Conservation (phyloP, 2,329 filamentous ascomycete genomes). For the Hypocrella siamensis region DNA sequence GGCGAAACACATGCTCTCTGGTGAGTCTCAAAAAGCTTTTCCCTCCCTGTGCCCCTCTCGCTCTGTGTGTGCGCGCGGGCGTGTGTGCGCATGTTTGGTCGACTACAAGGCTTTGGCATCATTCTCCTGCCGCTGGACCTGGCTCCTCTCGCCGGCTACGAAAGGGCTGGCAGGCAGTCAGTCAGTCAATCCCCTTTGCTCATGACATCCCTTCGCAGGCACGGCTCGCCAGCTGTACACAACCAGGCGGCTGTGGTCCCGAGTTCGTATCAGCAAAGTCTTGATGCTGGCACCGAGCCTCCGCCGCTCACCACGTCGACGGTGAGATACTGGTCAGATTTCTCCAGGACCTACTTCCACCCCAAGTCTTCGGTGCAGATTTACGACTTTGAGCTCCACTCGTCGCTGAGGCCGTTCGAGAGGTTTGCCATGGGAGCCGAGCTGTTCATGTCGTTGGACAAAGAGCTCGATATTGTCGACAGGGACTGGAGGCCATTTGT, state of each 20-base stretch:
- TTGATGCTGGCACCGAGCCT: constrained; percentile 57
- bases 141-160: no score
- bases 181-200: no score
- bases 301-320: constrained; percentile 49
- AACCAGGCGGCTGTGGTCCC: constrained; percentile 50
- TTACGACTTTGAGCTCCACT: constrained; percentile 74
- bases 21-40: constrained; percentile 10
- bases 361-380: constrained; percentile 77
- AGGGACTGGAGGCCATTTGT: constrained; percentile 78
- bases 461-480: constrained; percentile 75
- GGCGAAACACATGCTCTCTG: constrained; percentile 17
- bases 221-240: constrained; percentile 59
- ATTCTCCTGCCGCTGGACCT: not conserved
- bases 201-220: not conserved
- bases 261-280: constrained; percentile 62
- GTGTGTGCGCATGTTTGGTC: no score
- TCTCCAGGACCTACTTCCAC: constrained; percentile 82
- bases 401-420: constrained; percentile 71
- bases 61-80: no score
- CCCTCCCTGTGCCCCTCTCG: no score
- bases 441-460: constrained; percentile 56
- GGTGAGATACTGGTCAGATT: constrained; percentile 96
- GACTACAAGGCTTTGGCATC: not conserved
- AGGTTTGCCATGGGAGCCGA: constrained; percentile 74
- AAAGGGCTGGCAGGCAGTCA: no score